These are phyloP conservation scores for Acer campestre DNA, from an alignment of 345 rosid species.

Conservation along the genomic window DNA sequence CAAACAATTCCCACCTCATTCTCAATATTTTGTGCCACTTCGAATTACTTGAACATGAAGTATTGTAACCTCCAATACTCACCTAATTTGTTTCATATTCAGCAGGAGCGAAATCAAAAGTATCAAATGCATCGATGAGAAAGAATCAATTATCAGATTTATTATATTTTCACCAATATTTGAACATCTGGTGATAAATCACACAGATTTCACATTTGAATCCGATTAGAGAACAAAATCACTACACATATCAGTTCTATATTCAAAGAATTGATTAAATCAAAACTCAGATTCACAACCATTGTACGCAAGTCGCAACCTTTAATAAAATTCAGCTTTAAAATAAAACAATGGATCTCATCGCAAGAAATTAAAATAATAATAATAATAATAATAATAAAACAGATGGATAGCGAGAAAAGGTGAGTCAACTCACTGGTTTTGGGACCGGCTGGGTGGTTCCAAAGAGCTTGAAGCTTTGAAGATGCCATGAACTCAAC, in stretches of 20 bases:
- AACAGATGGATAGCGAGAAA: not conserved
- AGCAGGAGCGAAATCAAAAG: no score
- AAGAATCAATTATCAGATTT: no score
- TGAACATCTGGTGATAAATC: not conserved
- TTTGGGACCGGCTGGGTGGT: conserved; percentile 94
- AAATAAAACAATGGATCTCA: not conserved
- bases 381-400: not conserved
- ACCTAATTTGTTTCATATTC: not conserved
- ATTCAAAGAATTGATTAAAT: not conserved
- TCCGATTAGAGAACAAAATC: not conserved
- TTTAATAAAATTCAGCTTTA: not conserved
- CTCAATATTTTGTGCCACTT: not conserved
- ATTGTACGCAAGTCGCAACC: not conserved
- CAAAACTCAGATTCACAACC: not conserved
- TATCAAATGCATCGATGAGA: no score
- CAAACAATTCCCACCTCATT: not conserved
- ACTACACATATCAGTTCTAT: not conserved
- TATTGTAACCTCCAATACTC: not conserved
- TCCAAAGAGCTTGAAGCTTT: conserved; percentile 88
- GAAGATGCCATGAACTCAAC: conserved; percentile 64
- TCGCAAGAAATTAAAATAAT: not conserved
- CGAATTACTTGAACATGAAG: no score
- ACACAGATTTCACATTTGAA: not conserved
- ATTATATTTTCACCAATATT: not conserved
- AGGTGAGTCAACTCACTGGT: conserved; percentile 59